These are phyloP conservation scores for Anastatica hierochuntica DNA, from an alignment of 345 rosid genomes.

Conservation along the genomic window DNA sequence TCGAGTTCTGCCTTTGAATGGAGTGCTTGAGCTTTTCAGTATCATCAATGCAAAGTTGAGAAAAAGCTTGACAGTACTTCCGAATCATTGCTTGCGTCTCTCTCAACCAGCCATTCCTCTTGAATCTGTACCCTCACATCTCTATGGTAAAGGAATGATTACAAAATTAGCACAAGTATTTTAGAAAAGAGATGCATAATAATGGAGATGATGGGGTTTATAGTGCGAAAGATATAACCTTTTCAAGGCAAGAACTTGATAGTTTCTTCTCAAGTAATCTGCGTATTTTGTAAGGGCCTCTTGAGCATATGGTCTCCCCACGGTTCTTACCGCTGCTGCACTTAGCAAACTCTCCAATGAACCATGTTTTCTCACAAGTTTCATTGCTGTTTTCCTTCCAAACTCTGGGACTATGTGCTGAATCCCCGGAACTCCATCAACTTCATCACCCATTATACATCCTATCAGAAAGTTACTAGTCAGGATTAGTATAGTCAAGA, in stretches of 20 bases:
- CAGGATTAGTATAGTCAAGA: too few species aligned
- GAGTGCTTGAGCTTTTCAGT: too few species aligned
- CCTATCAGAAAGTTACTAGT: conserved; percentile 39
- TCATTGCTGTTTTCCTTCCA: conserved; percentile 76
- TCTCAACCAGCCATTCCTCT: conserved; percentile 67
- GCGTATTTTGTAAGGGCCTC: conserved; percentile 80
- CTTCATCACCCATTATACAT: conserved; percentile 82
- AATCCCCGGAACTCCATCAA: conserved; percentile 87
- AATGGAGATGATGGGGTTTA: not conserved
- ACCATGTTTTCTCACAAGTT: conserved; percentile 76
- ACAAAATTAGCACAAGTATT: not conserved
- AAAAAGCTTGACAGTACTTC: conserved; percentile 37
- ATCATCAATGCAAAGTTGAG: conserved; percentile 17
- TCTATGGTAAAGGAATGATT: conserved; percentile 27
- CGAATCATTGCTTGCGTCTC: conserved; percentile 56
- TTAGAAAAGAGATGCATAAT: not conserved
- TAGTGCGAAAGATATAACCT: too few species aligned
- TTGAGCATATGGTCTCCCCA: conserved; percentile 72
- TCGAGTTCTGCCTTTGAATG: not conserved
- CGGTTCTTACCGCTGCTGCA: conserved; percentile 76
- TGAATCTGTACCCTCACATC: conserved; percentile 62
- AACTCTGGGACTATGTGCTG: conserved; percentile 75
- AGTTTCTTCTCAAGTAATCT: conserved; percentile 73
- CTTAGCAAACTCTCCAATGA: conserved; percentile 75
- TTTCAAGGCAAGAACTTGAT: conserved; percentile 71